Conservation (phyloP, 2,329 filamentous ascomycete species). For the Tolypocladium tundrense region DNA sequence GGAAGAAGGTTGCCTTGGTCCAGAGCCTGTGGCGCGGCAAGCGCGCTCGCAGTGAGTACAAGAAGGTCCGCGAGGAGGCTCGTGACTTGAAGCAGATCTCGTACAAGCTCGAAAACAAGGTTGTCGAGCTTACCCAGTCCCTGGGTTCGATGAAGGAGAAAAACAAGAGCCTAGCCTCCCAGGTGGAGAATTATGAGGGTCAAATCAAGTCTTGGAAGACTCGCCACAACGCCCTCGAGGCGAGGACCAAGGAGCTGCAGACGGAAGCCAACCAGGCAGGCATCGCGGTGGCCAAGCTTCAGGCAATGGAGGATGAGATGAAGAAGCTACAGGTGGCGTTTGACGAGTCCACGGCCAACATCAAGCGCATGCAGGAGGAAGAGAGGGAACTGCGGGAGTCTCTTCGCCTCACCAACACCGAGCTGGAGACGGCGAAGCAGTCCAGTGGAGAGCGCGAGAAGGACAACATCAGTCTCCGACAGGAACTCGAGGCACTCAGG, state of each 20-base stretch:
- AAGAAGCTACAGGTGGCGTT: constrained; percentile 79
- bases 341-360: constrained; percentile 80
- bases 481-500: constrained; percentile 82
- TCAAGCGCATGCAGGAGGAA: constrained; percentile 91
- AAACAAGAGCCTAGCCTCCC: constrained; percentile 79
- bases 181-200: constrained; percentile 91
- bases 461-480: constrained; percentile 75
- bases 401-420: constrained; percentile 65
- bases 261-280: constrained; percentile 95
- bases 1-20: constrained; percentile 78
- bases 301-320: constrained; percentile 93
- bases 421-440: constrained; percentile 70
- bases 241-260: constrained; percentile 85
- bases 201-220: constrained; percentile 96
- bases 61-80: constrained; percentile 85
- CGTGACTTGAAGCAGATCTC: constrained; percentile 98
- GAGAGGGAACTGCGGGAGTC: constrained; percentile 78
- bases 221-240: constrained; percentile 81
- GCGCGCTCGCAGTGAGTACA: constrained; percentile 72
- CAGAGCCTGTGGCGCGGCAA: constrained; percentile 91
- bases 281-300: constrained; percentile 82
- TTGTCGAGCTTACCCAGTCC: constrained; percentile 92
- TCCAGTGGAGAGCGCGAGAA: constrained; percentile 67
- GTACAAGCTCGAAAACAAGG: constrained; percentile 99
- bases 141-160: constrained; percentile 86